Percentiles rank a stretch among this genome's conserved stretches.
Evolutionary conservation across 2,329 filamentous ascomycete species (phyloP).

Genomic region (Botrytis porri): DNA sequence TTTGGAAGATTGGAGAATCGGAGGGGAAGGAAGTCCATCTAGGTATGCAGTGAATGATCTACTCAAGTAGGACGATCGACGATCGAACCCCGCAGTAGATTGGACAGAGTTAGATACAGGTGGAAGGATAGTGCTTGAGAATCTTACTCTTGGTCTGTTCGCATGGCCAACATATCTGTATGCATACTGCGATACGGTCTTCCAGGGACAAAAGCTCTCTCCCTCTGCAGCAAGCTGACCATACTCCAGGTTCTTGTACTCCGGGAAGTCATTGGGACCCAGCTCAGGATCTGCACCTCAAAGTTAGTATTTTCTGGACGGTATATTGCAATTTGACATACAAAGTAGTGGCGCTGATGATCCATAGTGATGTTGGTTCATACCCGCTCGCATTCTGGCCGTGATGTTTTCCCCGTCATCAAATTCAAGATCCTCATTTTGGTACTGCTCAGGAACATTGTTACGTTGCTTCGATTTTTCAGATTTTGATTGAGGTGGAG

Average conservation of each 20-base stretch:
- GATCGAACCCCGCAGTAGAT: background rate
- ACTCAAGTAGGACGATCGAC: background rate
- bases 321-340: background rate
- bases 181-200: constrained; percentile 56
- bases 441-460: background rate
- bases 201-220: constrained; percentile 49
- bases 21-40: background rate
- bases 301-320: background rate
- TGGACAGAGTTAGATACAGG: background rate
- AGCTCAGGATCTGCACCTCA: constrained; percentile 4
- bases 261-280: constrained; percentile 17
- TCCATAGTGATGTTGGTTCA: background rate
- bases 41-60: constrained; percentile 11
- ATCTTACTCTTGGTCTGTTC: constrained; percentile 41
- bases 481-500: background rate
- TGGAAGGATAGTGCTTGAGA: background rate
- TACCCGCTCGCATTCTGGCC: background rate
- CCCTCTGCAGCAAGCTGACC: constrained; percentile 32
- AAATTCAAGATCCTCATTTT: background rate
- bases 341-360: constrained; percentile 9
- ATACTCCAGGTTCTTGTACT: constrained; percentile 28
- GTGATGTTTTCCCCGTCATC: constrained; percentile 7
- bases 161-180: constrained; percentile 54
- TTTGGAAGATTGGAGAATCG: background rate
- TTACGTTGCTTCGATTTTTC: background rate